Evolutionary conservation across 2,329 filamentous ascomycete genomes (phyloP), one percentile per base, ranked within the genome.

Genomic region (Grosmannia serpens): DNA sequence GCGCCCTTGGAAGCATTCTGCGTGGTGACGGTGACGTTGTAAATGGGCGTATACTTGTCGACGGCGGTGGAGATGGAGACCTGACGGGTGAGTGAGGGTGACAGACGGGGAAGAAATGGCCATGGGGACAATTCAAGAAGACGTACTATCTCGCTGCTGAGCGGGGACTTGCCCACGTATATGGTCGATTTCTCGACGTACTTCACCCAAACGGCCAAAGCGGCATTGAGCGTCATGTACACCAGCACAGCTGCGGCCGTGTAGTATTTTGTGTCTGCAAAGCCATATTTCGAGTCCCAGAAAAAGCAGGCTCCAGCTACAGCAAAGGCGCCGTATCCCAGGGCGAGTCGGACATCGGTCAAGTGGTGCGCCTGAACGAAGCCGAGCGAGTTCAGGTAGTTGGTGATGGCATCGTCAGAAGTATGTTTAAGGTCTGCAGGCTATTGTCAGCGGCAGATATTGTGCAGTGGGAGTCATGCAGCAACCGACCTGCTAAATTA

Each of bases 231-330:
- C 2, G 88, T 56, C 49, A 89, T 85, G 75, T 99, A 99, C 20
- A 86, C 69, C 13, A 79, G 78, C 5, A 97, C 92, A 4, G 94
- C 92, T 46, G 79, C 81, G 3, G 88, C 81, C 0, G 92, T 95
- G 75, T 85, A 92, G 63, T 80, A 75, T 73, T 94, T 95, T 22
- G 91, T 96, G 61, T 74, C 77, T 63, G 96, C 89, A 80, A 94
- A 97, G 65, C 91, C 92, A 53, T 91, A 78, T 69, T 89, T 89
- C 76, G 90, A 95, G 79, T 99, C 94, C 75, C 90, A 91, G 62
- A 83, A 84, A 77, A 97, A 97, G 66, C 89, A 91, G 61, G 84
- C 87, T 26, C 80, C 91, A 22, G 90, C 87, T 62, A 96, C 84
- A 60, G 80, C 71, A 67, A 97, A 91, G 61, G 91, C 88, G 24